Evolutionary conservation across 2,329 filamentous ascomycete genomes (phyloP), one percentile per base, ranked within the genome.

Genomic region (Monosporascus sp.): DNA sequence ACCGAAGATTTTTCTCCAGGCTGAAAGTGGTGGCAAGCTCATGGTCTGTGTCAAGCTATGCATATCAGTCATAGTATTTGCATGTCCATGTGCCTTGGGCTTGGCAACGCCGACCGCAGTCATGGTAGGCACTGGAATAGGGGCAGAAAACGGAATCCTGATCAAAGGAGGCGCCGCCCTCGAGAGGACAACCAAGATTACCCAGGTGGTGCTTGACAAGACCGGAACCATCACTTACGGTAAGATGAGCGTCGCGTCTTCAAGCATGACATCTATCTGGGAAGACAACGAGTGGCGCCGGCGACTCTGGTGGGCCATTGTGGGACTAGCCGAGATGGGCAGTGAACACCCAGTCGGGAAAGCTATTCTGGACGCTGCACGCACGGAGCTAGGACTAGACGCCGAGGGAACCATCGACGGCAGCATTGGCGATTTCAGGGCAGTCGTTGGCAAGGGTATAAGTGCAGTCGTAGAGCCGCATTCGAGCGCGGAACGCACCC

Each of bases 31-130:
- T 56, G 94, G 94, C 52, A 93, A 90, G 68, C 77, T 97, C 57
- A 97, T 99, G 89, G 90, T 97, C 2, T 99, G 94, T 68, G 77
- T 97, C 58, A 95, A 97, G 75, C 84, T 99, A 17, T 97, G 94
- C 72, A 99, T 99, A 62, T 96, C 94, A 0, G 94, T 99, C 60
- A 96, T 99, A 65, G 94, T 97, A 20, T 97, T 99, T 69, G 94
- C 94, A 5, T 99, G 94, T 66, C 94, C 94, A 18, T 99, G 94
- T 67, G 94, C 94, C 1, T 83, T 99, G n/a, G 94, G 94, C 52
- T 80, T 99, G 18, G 92, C 91, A 24, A 97, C 94, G 1, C 94
- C 94, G 2, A 99, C 94, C 0, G 94, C 94, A 2, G 92, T 99
- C 68, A 97, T 99, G 94, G 94, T 99, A 31, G 94, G 94, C 44